Evolutionary conservation across 2,329 filamentous ascomycete genomes (phyloP), one percentile per base, ranked within the genome.

Genomic region (Myriosclerotinia curreyana): DNA sequence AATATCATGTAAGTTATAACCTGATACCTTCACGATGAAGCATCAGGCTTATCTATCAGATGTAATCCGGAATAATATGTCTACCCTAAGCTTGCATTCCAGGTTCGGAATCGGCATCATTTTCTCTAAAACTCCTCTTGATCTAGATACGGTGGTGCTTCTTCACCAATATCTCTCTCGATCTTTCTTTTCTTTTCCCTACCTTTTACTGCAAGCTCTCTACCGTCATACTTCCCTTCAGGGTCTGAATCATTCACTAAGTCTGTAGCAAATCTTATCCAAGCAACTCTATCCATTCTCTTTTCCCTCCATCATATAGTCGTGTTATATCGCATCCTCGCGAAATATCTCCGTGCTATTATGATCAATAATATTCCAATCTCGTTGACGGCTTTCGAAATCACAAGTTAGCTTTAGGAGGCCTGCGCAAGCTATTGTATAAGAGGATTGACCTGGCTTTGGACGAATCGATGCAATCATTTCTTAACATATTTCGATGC

Each of bases 241-340:
- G 42, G n/a, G 3, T 48, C 55, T 17, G 12, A 7, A 25, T 22
- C 12, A 6, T 25, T 34, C 28, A 36, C 20, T 17, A 46, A 11
- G 22, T 58, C 42, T 34, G 11, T 58, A 31, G 54, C 28, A 15
- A 34, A 46, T 34, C 2, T 34, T 5, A 44, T 34, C 40, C 54
- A 46, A 8, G 25, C 38, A 56, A 34, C 25, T 56, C 54, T n/a
- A 58, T 46, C 54, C 42, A 46, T 25, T 17, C 12, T 36, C 54
- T 48, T 48, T 36, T 36, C 12, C 42, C 42, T 58, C 54, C 28
- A 42, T 48, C 54, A n/a, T 34, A 46, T 31, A 56, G 28, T 20
- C 12, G 12, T 9, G 20, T 15, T n/a, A 46, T 17, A 56, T 12
- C 54, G 34, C 14, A 44, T 56, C 20, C 54, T 46, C 11, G 20